Conservation (phyloP, 2,329 filamentous ascomycete species). For the Lachnum nothofagi region DNA sequence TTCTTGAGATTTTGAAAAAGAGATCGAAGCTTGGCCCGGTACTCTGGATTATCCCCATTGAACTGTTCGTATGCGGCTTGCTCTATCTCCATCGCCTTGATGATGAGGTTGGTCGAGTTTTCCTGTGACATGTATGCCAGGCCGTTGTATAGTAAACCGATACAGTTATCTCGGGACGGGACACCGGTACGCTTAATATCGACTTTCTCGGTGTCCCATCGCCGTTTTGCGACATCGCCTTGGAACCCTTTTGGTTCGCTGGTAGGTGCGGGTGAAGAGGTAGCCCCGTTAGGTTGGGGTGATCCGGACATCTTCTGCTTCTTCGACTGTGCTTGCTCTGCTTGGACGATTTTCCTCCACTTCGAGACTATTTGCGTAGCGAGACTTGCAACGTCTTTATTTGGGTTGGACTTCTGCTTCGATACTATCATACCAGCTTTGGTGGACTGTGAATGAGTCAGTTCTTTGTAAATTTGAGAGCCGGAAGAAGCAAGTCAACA, state of each 20-base stretch:
- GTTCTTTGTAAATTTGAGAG: constrained; percentile 3
- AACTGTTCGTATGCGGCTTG: constrained; percentile 65
- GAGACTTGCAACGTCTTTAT: constrained; percentile 73
- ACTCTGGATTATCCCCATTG: constrained; percentile 67
- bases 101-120: constrained; percentile 65
- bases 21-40: constrained; percentile 84
- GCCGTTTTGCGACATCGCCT: constrained; percentile 72
- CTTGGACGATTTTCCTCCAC: constrained; percentile 76
- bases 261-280: constrained; percentile 34
- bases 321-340: constrained; percentile 52
- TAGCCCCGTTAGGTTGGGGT: constrained; percentile 23
- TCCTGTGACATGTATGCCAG: constrained; percentile 67
- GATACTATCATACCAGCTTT: constrained; percentile 86
- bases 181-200: constrained; percentile 71
- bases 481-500: background rate
- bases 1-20: constrained; percentile 94
- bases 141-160: constrained; percentile 91
- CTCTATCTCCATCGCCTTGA: constrained; percentile 77
- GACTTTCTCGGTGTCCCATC: constrained; percentile 74
- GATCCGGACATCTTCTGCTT: constrained; percentile 27
- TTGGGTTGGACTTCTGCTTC: constrained; percentile 68
- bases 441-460: constrained; percentile 54
- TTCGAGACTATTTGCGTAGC: constrained; percentile 80
- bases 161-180: constrained; percentile 71
- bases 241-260: constrained; percentile 47